phyloP scores from a whole-genome alignment of 768 basidiomycete species.

The Kwoniella bestiolae region DNA sequence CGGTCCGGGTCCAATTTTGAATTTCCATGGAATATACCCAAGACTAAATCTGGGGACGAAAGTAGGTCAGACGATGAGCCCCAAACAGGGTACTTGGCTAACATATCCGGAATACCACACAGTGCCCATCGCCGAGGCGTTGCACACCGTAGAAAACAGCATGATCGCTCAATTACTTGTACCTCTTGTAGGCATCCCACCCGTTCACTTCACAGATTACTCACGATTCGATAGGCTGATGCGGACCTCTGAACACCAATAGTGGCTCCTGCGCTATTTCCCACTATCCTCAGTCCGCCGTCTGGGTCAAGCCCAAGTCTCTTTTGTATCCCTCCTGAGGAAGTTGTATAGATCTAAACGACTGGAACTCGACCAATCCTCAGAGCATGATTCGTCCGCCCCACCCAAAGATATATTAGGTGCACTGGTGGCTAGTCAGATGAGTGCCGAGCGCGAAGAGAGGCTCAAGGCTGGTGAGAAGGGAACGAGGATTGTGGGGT shows the following conservation, averaged over 20 bases:
- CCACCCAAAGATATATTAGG: conserved; percentile 29
- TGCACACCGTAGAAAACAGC: conserved; percentile 24
- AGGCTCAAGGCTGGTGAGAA: conserved; percentile 13
- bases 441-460: conserved; percentile 28
- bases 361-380: neutral
- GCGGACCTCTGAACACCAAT: neutral
- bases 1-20: conserved; percentile 21
- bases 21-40: conserved; percentile 27
- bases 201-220: no score
- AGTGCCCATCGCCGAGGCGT: conserved; percentile 35
- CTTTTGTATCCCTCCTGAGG: conserved; percentile 26
- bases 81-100: no score
- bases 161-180: conserved; percentile 24
- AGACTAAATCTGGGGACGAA: conserved; percentile 17
- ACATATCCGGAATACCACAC: no score
- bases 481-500: conserved; percentile 15
- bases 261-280: neutral
- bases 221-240: no score
- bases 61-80: no score
- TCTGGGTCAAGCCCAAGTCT: conserved; percentile 23
- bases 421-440: conserved; percentile 30
- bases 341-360: conserved; percentile 16
- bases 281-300: conserved; percentile 7
- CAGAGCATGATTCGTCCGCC: conserved; percentile 8
- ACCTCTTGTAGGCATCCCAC: conserved; percentile 10